Conservation (phyloP, 805 yeast genomes). For the Komagataella phaffii region DNA sequence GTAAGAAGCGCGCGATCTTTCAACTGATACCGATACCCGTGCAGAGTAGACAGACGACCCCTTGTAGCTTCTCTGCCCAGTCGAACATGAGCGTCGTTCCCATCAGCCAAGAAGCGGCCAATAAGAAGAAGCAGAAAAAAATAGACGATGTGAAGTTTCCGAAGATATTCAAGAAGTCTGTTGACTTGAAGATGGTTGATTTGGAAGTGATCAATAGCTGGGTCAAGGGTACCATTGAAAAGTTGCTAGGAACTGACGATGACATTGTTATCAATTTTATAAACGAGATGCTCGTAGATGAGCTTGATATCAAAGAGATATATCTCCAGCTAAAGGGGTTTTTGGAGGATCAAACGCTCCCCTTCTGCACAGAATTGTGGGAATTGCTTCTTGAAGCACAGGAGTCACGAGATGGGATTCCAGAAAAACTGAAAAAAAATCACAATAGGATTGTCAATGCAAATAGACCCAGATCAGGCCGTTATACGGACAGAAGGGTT, state of each 20-base stretch:
- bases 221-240: conserved; percentile 20
- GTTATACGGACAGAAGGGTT: too few relatives aligned
- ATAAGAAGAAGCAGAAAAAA: conserved; percentile 6
- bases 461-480: neutral
- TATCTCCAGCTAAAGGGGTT: conserved; percentile 31
- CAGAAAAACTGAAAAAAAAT: conserved; percentile 15
- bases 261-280: conserved; percentile 29
- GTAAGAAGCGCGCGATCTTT: neutral
- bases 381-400: conserved; percentile 28
- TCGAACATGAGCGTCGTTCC: neutral
- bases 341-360: conserved; percentile 23
- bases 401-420: conserved; percentile 30
- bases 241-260: conserved; percentile 36
- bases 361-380: conserved; percentile 32
- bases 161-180: conserved; percentile 18
- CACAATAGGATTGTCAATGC: neutral
- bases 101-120: conserved; percentile 7
- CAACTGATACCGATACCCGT: conserved; percentile 4
- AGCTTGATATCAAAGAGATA: conserved; percentile 22
- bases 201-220: conserved; percentile 23
- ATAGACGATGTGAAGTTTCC: conserved; percentile 17
- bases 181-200: conserved; percentile 26
- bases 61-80: neutral
- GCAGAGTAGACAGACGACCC: conserved; percentile 1
- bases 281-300: conserved; percentile 24